Conservation (phyloP, 495 filamentous ascomycete genomes). For the Penicillium egyptiacum region DNA sequence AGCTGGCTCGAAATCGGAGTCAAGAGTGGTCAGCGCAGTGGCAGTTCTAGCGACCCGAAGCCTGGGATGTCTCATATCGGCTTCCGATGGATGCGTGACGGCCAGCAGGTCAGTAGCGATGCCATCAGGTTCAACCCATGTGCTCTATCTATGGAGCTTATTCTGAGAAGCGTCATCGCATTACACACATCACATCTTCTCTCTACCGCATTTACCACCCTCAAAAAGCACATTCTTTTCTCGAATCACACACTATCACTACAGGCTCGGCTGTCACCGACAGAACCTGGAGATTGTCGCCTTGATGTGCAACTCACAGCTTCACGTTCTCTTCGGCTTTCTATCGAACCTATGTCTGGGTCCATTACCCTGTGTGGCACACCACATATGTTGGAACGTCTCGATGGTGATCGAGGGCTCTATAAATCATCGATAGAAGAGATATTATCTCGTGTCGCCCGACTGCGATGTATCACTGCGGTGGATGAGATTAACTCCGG, state of each 20-base stretch:
- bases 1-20: conserved; percentile 91
- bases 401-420: conserved; percentile 37
- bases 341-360: conserved; percentile 65
- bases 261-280: conserved; percentile 50
- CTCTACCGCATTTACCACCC: conserved; percentile 53
- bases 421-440: conserved; percentile 54
- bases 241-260: conserved; percentile 54
- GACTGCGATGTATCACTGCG: conserved; percentile 56
- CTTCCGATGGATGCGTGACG: conserved; percentile 82
- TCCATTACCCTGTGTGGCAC: conserved; percentile 38
- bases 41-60: conserved; percentile 5
- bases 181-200: conserved; percentile 70
- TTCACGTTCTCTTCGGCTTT: conserved; percentile 55
- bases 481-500: conserved; percentile 63
- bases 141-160: conserved; percentile 66
- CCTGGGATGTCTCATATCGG: conserved; percentile 52
- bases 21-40: conserved; percentile 56
- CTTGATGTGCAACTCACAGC: conserved; percentile 68
- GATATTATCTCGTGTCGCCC: conserved; percentile 51
- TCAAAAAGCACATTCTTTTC: conserved; percentile 60
- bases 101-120: conserved; percentile 65
- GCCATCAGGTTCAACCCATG: conserved; percentile 64
- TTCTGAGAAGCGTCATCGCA: conserved; percentile 72
- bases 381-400: conserved; percentile 47
- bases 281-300: conserved; percentile 62